Conservation (phyloP, 352 stramenopile genomes). For the Globisporangium viniferum region DNA sequence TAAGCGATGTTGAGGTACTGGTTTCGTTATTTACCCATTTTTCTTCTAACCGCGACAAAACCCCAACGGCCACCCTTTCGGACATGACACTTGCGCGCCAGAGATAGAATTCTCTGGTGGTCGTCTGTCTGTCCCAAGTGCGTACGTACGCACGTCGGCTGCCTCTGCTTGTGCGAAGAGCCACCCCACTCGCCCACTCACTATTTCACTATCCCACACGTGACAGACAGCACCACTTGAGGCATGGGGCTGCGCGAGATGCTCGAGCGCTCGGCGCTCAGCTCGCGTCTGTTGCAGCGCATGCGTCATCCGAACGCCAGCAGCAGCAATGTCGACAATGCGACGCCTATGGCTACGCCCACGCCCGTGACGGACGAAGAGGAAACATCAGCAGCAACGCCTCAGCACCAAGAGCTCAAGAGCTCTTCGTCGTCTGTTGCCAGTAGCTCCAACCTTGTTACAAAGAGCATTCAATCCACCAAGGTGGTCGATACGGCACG, state of each 20-base stretch:
- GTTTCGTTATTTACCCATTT: too few species aligned
- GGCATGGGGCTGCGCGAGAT: conserved; percentile 5
- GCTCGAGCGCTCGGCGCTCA: background rate
- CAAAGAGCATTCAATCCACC: background rate
- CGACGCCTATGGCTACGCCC: background rate
- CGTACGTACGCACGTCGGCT: too few species aligned
- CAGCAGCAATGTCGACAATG: background rate
- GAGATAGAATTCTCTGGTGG: too few species aligned
- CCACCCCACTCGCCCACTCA: too few species aligned
- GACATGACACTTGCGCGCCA: too few species aligned
- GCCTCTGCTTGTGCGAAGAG: too few species aligned
- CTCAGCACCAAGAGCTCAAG: background rate
- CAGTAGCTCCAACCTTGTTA: background rate
- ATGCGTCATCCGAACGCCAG: background rate
- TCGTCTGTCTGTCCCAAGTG: too few species aligned
- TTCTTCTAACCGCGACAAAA: too few species aligned
- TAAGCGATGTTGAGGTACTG: too few species aligned
- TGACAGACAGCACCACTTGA: too few species aligned
- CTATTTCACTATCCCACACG: too few species aligned
- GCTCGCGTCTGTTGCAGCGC: background rate
- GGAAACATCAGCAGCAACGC: background rate
- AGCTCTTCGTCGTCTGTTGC: background rate
- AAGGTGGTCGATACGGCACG: background rate
- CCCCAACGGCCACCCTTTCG: too few species aligned
- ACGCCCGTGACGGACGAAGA: background rate